Evolutionary conservation across 495 filamentous ascomycete genomes (phyloP), one percentile per base, ranked within the genome.

Genomic region (Talaromyces nanjingensis): DNA sequence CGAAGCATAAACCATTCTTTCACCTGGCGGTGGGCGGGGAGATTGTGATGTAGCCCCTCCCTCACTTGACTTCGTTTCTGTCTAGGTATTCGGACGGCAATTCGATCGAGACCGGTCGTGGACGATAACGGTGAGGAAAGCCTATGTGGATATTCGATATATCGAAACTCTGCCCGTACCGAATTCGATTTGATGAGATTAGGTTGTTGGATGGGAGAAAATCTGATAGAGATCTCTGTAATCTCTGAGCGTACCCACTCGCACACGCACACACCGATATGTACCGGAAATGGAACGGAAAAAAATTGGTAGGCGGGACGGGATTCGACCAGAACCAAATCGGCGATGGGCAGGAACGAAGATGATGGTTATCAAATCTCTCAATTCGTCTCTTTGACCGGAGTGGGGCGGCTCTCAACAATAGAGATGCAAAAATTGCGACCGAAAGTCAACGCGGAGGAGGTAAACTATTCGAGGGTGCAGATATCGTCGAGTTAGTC

Each of bases 271-370:
- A 56, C 37, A 42, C 37, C 14, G 37, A 42, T 42, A 42, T 16
- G 53, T 29, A 56, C 24, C 16, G 11, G 24, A 14, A 29, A n/a
- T 56, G 53, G 53, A 29, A 14, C 22, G 16, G 22, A 25, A 29
- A 24, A 54, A 29, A 56, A 12, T 56, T 14, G 53, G 22, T 25
- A 56, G 27, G 45, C 45, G 53, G 53, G 27, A 56, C 53, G 53
- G 53, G 53, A 56, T 56, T 29, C 53, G 27, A 56, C 53, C 53
- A 56, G 53, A 56, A 56, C 53, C 53, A 56, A 24, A 56, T 56
- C 53, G 53, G 53, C 53, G 53, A 56, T 54, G 18, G 7, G 20
- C 6, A n/a, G 4, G 4, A 27, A 16, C 53, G 53, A 56, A 27
- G 27, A n/a, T 9, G 49, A 54, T 12, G 16, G 29, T 14, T 56